Conservation (phyloP, 2,329 filamentous ascomycete species). For the Diaporthe citri region DNA sequence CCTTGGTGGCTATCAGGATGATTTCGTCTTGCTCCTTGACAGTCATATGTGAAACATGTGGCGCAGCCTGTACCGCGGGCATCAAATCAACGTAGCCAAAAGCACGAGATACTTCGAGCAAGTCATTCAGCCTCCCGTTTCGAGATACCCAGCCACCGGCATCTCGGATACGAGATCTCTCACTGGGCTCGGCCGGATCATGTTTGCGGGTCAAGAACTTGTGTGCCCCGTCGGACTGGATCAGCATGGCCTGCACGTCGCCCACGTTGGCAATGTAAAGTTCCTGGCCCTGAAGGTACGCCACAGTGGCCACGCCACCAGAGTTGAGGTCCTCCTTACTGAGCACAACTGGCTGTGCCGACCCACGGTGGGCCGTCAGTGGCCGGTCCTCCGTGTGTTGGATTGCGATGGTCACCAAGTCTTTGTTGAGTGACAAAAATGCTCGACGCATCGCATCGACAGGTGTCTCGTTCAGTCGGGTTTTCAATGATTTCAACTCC, state of each 20-base stretch:
- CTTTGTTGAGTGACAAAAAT: slow-evolving; percentile 93
- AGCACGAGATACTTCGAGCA: slow-evolving; percentile 90
- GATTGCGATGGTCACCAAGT: slow-evolving; percentile 86
- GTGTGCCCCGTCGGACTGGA: slow-evolving; percentile 87
- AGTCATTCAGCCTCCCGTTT: slow-evolving; percentile 92
- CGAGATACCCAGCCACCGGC: slow-evolving; percentile 96
- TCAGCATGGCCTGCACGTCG: slow-evolving; percentile 94
- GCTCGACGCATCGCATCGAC: slow-evolving; percentile 86
- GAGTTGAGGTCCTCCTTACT: slow-evolving; percentile 91
- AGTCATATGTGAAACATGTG: slow-evolving; percentile 82
- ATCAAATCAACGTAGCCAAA: slow-evolving; percentile 96
- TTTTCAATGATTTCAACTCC: slow-evolving; percentile 82
- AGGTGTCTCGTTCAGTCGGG: slow-evolving; percentile 78
- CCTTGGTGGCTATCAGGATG: slow-evolving; percentile 88
- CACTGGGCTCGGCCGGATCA: slow-evolving; percentile 87
- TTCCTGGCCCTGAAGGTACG: slow-evolving; percentile 90
- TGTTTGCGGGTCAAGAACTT: slow-evolving; percentile 91
- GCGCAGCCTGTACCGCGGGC: slow-evolving; percentile 92
- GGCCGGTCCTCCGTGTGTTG: slow-evolving; percentile 83
- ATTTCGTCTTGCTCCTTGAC: slow-evolving; percentile 93
- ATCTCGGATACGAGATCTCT: slow-evolving; percentile 90
- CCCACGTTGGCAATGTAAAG: slow-evolving; percentile 96
- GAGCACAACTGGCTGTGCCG: slow-evolving; percentile 79
- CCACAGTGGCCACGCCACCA: slow-evolving; percentile 90
- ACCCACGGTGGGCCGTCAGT: slow-evolving; percentile 76